Evolutionary conservation across 75 land plant species (phyloP), one percentile per base, ranked within the genome.

Genomic region (Picea glauca): DNA sequence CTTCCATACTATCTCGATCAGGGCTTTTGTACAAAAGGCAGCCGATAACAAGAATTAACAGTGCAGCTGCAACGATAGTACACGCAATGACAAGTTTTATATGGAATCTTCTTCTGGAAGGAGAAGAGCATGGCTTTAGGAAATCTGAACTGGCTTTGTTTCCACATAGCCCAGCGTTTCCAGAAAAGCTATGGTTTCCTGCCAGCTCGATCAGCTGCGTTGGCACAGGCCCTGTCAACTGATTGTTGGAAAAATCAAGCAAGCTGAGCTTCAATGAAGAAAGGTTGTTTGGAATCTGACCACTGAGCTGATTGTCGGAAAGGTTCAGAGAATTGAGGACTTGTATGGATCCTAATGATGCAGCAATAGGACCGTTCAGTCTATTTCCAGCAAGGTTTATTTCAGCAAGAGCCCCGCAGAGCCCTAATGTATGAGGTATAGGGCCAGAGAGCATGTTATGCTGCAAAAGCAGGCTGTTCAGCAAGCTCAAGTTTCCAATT

Each of bases 201-300:
- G 88, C 90, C 33, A 35, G 78, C 46, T 68, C 79, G 6, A 79
- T 60, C 61, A 95, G 91, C 58, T 78, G 57, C 23, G 46, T 65
- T 12, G 96, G 98, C 13, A 95, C 75, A 11, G 59, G 80, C n/a
- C 98, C 96, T 23, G 85, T 74, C n/a, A 95, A 80, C 13, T 66
- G 60, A 80, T 95, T 95, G 87, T 84, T 58, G 8, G 98, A 91
- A 12, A 93, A 86, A 68, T 93, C 90, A 14, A 95, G 79, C 26
- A 82, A 58, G 75, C 85, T 88, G 3, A 92, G 81, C 62, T 79
- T 80, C 56, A 90, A 62, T 2, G 84, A 67, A 7, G 93, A 78
- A 64, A 93, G 83, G 70, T 60, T 91, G 57, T 5, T 58, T 58
- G 98, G 98, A 60, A 95, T 87, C 72, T 72, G 56, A 15, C 98